Evolutionary conservation across 192 early-diverging fungal genomes (phyloP), one percentile per base, ranked within the genome.

Genomic region (Gorgonomyces haynaldii): DNA sequence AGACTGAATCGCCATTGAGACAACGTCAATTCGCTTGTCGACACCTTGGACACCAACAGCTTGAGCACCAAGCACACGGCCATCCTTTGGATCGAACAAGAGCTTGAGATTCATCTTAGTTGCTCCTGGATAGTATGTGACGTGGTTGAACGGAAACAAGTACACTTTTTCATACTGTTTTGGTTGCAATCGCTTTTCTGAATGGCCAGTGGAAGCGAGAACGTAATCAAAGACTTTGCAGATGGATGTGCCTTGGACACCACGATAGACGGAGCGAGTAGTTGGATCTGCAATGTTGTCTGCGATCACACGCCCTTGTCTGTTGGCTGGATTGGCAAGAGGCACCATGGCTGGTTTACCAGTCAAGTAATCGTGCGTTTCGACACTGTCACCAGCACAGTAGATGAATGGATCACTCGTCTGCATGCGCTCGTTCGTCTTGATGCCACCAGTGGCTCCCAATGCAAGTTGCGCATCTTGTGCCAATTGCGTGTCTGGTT

Each of bases 11-110:
- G 45, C 45, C 31, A 44, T 47, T 10, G 45, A 21, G 16, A 47
- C n/a, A 9, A 47, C 45, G 41, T 47, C 45, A n/a, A 47, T 44
- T 10, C 45, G 25, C 42, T 47, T 47, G 19, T 47, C 45, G 12
- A 47, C 45, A 7, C 45, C 45, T 9, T 21, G 9, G 21, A 20
- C 34, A 9, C 45, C 45, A n/a, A 40, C 36, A 36, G 45, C 45
- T n/a, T 47, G 45, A 37, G 31, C 25, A 8, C 45, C 45, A 20
- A 47, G 41, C 8, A 47, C n/a, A 9, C 15, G 6, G 12, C 45
- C 45, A 37, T 40, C 36, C 0, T 30, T 47, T 44, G 45, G 45
- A 37, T 47, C 32, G 16, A 47, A 47, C 16, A 47, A 48, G 36
- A 47, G 8, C 16, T 47, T 47, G 8, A 47, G 12, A 31, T 40